phyloP scores from a whole-genome alignment of 371 early-diverging fungal species.

The Saksenaea vasiformis region DNA sequence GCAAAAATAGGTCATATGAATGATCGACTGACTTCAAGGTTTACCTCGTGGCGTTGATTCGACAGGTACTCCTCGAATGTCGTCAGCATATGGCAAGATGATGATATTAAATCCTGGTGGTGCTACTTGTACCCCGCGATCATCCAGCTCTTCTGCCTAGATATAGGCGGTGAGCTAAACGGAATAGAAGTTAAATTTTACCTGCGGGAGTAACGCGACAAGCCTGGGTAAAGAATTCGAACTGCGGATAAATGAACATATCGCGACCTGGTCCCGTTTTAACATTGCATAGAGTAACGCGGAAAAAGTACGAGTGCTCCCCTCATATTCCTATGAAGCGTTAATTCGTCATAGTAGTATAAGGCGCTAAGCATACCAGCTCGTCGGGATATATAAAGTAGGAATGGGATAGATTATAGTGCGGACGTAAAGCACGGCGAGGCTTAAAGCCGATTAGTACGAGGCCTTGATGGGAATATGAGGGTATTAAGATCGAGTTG shows the following conservation, averaged over 20 bases:
- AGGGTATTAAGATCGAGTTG: constrained; percentile 8
- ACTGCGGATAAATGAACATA: constrained; percentile 62
- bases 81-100: constrained; percentile 71
- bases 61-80: constrained; percentile 55
- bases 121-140: constrained; percentile 36
- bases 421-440: constrained; percentile 25
- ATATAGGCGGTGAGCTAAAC: neutral
- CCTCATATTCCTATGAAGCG: constrained; percentile 46
- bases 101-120: constrained; percentile 67
- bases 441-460: constrained; percentile 70
- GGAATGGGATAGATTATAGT: constrained; percentile 65
- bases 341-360: neutral
- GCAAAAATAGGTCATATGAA: neutral
- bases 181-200: constrained; percentile 16
- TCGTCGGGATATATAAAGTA: constrained; percentile 81
- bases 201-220: constrained; percentile 69
- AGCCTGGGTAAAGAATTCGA: constrained; percentile 51
- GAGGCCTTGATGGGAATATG: constrained; percentile 41
- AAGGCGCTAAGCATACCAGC: constrained; percentile 28
- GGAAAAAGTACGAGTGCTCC: constrained; percentile 67
- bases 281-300: constrained; percentile 59
- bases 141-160: constrained; percentile 32
- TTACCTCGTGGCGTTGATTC: constrained; percentile 30
- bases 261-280: constrained; percentile 55
- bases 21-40: neutral